Conservation (phyloP, 2,329 filamentous ascomycete species). For the Fusarium beomiforme region DNA sequence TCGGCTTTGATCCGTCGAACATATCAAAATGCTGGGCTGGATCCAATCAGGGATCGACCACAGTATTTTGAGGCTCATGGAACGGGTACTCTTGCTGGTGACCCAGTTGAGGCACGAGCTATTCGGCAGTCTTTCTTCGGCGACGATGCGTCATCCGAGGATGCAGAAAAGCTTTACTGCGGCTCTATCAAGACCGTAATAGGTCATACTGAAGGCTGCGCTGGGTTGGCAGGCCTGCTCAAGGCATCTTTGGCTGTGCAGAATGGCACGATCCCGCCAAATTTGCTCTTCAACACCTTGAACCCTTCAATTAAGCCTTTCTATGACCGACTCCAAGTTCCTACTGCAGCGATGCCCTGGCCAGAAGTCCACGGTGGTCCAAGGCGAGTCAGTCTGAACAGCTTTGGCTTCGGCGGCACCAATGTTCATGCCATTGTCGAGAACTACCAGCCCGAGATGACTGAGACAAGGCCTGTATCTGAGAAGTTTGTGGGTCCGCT, state of each 20-base stretch:
- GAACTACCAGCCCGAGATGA: neutral
- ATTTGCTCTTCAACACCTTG: conserved; percentile 57
- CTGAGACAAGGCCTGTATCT: rapidly evolving
- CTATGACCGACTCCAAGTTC: conserved; percentile 29
- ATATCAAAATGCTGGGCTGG: neutral
- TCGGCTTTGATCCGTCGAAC: neutral
- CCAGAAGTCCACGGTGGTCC: conserved; percentile 1
- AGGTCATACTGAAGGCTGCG: neutral
- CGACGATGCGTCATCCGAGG: neutral
- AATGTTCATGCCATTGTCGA: conserved; percentile 27
- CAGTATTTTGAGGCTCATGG: conserved; percentile 12
- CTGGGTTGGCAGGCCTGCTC: neutral
- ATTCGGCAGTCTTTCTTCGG: neutral
- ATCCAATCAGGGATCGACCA: neutral
- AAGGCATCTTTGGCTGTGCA: neutral
- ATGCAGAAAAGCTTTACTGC: neutral
- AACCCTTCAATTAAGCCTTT: conserved; percentile 50
- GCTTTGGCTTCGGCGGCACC: conserved; percentile 30
- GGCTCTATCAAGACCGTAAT: conserved; percentile 6
- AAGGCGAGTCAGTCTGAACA: conserved; percentile 26
- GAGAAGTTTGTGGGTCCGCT: neutral
- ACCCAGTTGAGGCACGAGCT: neutral
- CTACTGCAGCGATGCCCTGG: conserved; percentile 17
- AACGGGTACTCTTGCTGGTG: neutral
- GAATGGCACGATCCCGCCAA: neutral